phyloP scores from a whole-genome alignment of 2,329 filamentous ascomycete species.

The Cadophora gregata region DNA sequence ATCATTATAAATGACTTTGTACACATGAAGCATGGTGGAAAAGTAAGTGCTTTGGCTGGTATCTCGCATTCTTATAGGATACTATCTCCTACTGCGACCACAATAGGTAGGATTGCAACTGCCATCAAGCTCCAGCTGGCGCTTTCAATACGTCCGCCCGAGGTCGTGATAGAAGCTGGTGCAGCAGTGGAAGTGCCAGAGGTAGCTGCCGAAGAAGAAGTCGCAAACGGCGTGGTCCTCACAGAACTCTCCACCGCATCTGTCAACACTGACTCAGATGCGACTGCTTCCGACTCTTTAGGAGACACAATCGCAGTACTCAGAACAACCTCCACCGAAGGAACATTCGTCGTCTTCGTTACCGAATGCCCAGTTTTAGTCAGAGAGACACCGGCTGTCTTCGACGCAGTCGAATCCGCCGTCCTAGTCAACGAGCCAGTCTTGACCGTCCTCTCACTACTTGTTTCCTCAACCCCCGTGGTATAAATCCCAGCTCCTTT shows the following conservation, averaged over 20 bases:
- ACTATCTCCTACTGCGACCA: background rate
- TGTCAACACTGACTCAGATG: background rate
- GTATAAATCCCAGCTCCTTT: background rate
- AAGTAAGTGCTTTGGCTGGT: background rate
- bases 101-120: background rate
- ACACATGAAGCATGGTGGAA: background rate
- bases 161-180: background rate
- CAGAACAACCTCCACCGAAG: background rate
- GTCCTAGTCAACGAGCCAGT: background rate
- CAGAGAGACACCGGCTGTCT: background rate
- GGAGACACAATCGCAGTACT: background rate
- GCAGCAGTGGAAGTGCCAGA: background rate
- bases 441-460: background rate
- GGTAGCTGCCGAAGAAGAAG: background rate
- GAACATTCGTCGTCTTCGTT: background rate
- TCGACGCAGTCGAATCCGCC: background rate
- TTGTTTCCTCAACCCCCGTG: background rate
- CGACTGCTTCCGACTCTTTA: background rate
- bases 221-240: background rate
- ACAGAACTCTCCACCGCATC: constrained; percentile 1
- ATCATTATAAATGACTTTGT: no score
- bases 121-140: background rate
- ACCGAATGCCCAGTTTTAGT: background rate
- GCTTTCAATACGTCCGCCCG: background rate
- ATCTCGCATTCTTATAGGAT: background rate